phyloP scores from a whole-genome alignment of 495 filamentous ascomycete genomes.

The Neurospora africana region DNA sequence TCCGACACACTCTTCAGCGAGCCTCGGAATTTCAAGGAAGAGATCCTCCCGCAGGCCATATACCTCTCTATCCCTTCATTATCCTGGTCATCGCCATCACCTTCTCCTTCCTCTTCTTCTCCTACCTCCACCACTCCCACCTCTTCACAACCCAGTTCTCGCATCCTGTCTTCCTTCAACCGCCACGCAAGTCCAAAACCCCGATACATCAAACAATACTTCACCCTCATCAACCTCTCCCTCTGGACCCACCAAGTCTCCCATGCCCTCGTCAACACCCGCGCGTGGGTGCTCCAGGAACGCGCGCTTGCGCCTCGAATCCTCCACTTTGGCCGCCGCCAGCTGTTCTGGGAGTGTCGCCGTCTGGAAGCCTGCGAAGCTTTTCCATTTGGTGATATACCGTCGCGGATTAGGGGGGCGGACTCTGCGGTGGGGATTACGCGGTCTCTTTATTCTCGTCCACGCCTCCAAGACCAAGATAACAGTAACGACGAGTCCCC shows the following conservation, averaged over 20 bases:
- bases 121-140: no score
- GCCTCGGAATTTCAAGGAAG: background rate
- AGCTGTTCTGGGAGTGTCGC: constrained; percentile 2
- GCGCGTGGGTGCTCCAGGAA: constrained; percentile 3
- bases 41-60: background rate
- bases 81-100: no score
- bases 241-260: background rate
- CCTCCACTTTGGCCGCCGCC: constrained; percentile 1
- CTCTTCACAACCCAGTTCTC: background rate
- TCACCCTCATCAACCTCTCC: background rate
- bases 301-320: background rate
- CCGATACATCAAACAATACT: background rate
- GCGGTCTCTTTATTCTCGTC: background rate
- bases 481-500: background rate
- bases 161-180: background rate
- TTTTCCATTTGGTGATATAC: background rate
- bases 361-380: background rate
- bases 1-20: background rate
- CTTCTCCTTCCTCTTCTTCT: no score
- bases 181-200: background rate
- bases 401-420: background rate
- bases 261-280: background rate
- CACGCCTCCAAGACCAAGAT: background rate
- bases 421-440: background rate
- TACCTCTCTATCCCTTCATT: no score